Evolutionary conservation across 805 yeast genomes (phyloP).

Genomic region (Kodamaea laetipori): DNA sequence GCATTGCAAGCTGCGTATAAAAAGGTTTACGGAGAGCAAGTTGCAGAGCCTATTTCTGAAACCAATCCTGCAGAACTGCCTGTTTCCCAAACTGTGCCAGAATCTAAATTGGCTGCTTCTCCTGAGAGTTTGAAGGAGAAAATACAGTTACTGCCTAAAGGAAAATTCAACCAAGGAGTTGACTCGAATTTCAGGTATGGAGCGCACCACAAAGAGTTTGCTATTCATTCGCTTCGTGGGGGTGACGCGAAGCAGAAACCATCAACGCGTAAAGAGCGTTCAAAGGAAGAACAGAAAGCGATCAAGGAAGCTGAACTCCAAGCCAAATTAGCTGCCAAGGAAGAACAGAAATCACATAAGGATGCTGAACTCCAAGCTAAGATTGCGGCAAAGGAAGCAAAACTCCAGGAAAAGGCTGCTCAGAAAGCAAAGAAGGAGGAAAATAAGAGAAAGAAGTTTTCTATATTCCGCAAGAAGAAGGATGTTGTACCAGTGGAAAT

Average conservation of each 20-base stretch:
- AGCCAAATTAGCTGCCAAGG: conserved; percentile 15
- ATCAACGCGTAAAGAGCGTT: conserved; percentile 16
- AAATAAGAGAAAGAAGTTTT: conserved; percentile 6
- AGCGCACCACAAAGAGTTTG: conserved; percentile 36
- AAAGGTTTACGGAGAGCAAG: conserved; percentile 23
- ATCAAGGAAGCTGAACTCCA: conserved; percentile 16
- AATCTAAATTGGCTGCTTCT: no score
- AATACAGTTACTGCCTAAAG: conserved; percentile 2
- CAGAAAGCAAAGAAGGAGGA: conserved; percentile 6
- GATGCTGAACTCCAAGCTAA: conserved; percentile 7
- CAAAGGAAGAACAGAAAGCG: conserved; percentile 12
- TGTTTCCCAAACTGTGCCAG: no score
- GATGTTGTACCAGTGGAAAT: conserved; percentile 4
- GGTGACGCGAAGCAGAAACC: conserved; percentile 1
- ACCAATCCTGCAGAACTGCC: no score
- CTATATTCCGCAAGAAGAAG: conserved; percentile 12
- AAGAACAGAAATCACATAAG: conserved; percentile 12
- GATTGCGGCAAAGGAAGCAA: conserved; percentile 11
- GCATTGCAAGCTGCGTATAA: conserved; percentile 29
- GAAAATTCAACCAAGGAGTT: conserved; percentile 18
- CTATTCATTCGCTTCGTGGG: conserved; percentile 29
- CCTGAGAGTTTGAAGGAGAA: conserved; percentile 1
- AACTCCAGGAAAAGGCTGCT: conserved; percentile 8
- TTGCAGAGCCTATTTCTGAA: no score
- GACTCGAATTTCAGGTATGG: conserved; percentile 26